Evolutionary conservation across 148 eudicot species (phyloP), one percentile per base, ranked within the genome.

Genomic region (Silene conica): DNA sequence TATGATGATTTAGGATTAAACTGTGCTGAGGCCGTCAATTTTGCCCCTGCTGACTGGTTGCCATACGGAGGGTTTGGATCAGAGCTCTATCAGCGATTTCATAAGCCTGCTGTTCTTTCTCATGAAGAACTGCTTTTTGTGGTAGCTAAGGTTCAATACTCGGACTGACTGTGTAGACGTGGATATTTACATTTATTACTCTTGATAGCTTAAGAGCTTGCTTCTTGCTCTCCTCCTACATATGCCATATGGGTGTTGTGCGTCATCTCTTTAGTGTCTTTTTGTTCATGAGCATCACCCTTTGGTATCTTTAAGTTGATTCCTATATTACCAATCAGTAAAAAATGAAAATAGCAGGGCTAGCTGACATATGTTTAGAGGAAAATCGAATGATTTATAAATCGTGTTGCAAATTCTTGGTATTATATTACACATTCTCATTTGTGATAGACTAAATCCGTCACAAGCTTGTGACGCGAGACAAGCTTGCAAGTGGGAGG

Each of bases 1-100:
- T 68, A 65, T 73, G 59, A 20, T 78, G 23, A 74, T 80, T 26
- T 71, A 96, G 99, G 99, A 15, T 85, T 96, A 79, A 96, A 96
- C 80, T 96, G 99, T 86, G 99, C 99, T n/a, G 99, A 96, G 86
- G 99, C 99, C 22, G 99, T 96, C 74, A 96, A 96, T 85, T 96
- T 96, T 86, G 99, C 99, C 75, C 99, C 99, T 71, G 99, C 97
- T 82, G 99, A 96, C 82, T 96, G 99, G 99, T 79, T 96, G 75
- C 99, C 97, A 75, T 92, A 96, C 84, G 99, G 99, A 73, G 92
- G 97, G 75, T 85, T 88, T 85, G 99, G 92, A 76, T 88, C 97
- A 74, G 96, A 86, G 83, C 90, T 92, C 62, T 96, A 96, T 77
- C 86, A 88, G 86, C 85, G 77, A 77, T 96, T 89, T 81, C 97